These are phyloP conservation scores for Neostapfia colusana DNA, from an alignment of 176 grass and related monocot genomes.

Conservation along the genomic window DNA sequence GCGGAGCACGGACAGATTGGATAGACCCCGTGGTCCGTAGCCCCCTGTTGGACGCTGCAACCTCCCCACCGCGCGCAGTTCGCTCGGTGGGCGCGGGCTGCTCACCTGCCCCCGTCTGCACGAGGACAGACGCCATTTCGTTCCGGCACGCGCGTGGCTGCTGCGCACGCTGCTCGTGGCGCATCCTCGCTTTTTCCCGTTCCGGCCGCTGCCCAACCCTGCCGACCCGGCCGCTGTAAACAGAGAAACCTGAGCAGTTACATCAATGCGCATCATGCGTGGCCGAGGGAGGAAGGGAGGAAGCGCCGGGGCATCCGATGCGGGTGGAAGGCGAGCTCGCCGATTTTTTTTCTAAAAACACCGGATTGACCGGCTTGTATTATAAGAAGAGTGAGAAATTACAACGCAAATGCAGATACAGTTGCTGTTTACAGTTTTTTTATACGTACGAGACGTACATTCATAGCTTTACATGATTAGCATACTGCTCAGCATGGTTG, in stretches of 20 bases:
- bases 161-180: neutral
- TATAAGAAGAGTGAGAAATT: too few species aligned
- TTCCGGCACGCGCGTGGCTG: too few species aligned
- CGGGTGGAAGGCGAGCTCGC: neutral
- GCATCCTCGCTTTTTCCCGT: conserved; percentile 6
- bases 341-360: too few species aligned
- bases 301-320: conserved; percentile 37
- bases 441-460: too few species aligned
- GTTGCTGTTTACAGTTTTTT: too few species aligned
- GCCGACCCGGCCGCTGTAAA: neutral
- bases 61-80: neutral
- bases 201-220: neutral
- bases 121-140: neutral
- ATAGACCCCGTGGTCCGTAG: neutral
- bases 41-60: conserved; percentile 12
- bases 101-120: conserved; percentile 17
- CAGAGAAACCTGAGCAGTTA: conserved; percentile 6
- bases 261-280: neutral
- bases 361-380: too few species aligned
- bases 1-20: neutral
- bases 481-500: too few species aligned
- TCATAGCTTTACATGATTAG: too few species aligned
- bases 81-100: conserved; percentile 7
- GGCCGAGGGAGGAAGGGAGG: neutral
- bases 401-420: too few species aligned